Conservation (phyloP, 2,329 filamentous ascomycete genomes). For the Penicillium sp. region DNA sequence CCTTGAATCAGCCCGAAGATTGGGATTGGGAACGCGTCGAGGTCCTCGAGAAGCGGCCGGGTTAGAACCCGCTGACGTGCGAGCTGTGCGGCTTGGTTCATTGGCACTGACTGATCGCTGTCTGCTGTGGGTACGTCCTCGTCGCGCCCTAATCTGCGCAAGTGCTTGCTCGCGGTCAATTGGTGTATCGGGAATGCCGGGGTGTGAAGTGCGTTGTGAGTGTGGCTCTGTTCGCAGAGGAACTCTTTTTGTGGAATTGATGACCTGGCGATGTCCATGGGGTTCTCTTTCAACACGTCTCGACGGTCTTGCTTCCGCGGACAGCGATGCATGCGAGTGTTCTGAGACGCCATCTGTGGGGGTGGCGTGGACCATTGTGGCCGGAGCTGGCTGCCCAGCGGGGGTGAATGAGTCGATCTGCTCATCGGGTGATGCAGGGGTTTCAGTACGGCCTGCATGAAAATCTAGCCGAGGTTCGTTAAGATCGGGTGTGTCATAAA, state of each 20-base stretch:
- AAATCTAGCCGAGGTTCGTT: conserved; percentile 3
- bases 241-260: conserved; percentile 30
- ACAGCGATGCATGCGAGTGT: not conserved
- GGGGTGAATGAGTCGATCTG: conserved; percentile 17
- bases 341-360: conserved; percentile 4
- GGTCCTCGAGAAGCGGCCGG: conserved; percentile 28
- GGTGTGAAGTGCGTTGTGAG: conserved; percentile 22
- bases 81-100: conserved; percentile 33
- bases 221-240: conserved; percentile 33
- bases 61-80: conserved; percentile 26
- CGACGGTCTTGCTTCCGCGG: conserved; percentile 13
- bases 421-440: conserved; percentile 8
- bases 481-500: conserved; percentile 15
- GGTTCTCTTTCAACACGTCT: conserved; percentile 13
- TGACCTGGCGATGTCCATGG: conserved; percentile 13
- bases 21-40: conserved; percentile 38
- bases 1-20: conserved; percentile 31
- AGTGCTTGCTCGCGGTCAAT: conserved; percentile 50
- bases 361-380: not conserved
- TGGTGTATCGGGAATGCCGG: conserved; percentile 42
- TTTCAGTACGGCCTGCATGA: conserved; percentile 7
- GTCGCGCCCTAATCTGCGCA: conserved; percentile 50
- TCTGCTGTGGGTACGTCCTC: conserved; percentile 46
- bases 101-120: conserved; percentile 43
- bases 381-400: conserved; percentile 12